Base-by-base conservation (phyloP, 179 eudicot species). In the Actinidia arguta region DNA sequence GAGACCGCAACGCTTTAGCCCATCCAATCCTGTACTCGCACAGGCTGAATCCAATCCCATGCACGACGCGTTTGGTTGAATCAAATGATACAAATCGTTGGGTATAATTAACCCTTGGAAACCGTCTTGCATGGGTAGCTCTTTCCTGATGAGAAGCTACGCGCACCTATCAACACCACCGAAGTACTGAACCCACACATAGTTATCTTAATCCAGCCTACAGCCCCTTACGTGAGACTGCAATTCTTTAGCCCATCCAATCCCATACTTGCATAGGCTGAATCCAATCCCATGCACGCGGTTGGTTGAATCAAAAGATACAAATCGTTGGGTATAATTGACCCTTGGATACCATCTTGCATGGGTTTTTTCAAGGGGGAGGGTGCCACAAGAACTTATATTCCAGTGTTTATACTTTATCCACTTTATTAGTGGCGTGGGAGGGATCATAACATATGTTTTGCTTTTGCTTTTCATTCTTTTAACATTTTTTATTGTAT, bases 121-220 rank as follows among this genome's bases (percentile, higher is more conserved):
- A 12, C 44, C 31, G 44, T 39, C 70, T 64, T 64, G 8, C 70
- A 31, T 2, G 18, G 69, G 46, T 11, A 13, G 9, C 46, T 66
- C 70, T 12, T 14, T 27, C 69, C 13, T 66, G 14, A 12, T 20
- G 27, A 9, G 71, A 8, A 0, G 36, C 18, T 67, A 14, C 72
- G 18, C 6, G 16, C 72, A 36, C 39, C 42, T 64, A 36, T 36
- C 11, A 67, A n/a, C 72, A 67, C 10, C 72, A 67, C 10, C 39
- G 22, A 16, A 36, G 48, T 39, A 64, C 0, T 64, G 70, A 25
- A 18, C 70, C 70, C 18, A 64, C 9, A 8, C 72, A 39, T 67
- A 39, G 10, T 67, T 31, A 67, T 67, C 48, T 67, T 67, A 14
- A 67, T 67, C 72, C 72, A 39, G 72, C 22, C 72, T 67, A 17